Base-by-base conservation (phyloP, 768 basidiomycete genomes). In the Goffeauzyma gilvescens region DNA sequence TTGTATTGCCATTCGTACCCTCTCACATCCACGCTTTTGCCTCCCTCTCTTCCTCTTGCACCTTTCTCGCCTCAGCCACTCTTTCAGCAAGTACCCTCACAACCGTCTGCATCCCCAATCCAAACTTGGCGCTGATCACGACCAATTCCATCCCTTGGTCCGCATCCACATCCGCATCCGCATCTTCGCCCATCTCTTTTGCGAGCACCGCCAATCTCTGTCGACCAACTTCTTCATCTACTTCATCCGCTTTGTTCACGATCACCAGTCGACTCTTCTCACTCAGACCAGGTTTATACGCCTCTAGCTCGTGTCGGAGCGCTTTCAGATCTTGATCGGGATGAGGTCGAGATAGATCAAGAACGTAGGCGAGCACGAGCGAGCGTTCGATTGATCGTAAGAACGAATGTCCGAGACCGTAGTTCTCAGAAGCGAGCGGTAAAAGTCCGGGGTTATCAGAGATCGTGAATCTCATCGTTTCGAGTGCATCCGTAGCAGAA, bases 391-490 rank as follows among this genome's bases (percentile, higher is more conserved):
- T 83, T 1, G 84, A 79, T 10, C 86, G 75, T 22, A 98, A 65
- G 69, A 96, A 96, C 1, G 81, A 79, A 63, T 95, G 86, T 0
- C 90, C 93, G 2, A 96, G 72, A 3, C 89, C 93, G 37, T 85
- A 76, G 58, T 90, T 82, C 54, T 84, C 76, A 2, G 84, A 81
- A 2, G 87, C 82, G 12, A 72, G 70, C 7, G 75, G 72, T 44
- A 96, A 77, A 33, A 96, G 75, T 6, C 93, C 93, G 0, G 93
- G 93, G 58, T 95, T 96, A 65, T 98, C 93, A 27, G 87, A 83
- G 51, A 98, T 77, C 12, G 86, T 93, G 69, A 96, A 93, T 8
- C 93, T 74, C 15, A 41, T 37, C 32, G 39, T 41, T 32, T 44
- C 36, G 28, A 54, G 35, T 12, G 36, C 42, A 21, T 46, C 40